Evolutionary conservation across 1,284 basidiomycete genomes (phyloP).

Genomic region (Gomphus bonarii): DNA sequence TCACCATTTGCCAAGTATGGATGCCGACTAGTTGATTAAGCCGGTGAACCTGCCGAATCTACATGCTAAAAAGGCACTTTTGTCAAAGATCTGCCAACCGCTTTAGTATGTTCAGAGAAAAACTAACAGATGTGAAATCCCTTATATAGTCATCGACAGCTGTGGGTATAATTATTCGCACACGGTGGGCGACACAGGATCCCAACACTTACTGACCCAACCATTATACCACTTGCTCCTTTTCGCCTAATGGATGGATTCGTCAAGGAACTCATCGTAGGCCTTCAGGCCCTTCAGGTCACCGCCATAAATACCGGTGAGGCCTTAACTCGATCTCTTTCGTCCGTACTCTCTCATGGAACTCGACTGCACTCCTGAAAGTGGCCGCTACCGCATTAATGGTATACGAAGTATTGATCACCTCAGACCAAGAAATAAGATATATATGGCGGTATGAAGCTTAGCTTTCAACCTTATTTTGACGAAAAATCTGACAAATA

Average conservation of each 20-base stretch:
- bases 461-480: background rate
- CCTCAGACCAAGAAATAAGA: background rate
- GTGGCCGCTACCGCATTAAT: background rate
- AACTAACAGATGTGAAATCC: too few species aligned
- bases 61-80: too few species aligned
- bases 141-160: too few species aligned
- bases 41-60: too few species aligned
- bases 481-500: background rate
- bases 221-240: too few species aligned
- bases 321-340: background rate
- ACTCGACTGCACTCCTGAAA: background rate
- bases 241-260: background rate
- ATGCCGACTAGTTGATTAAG: too few species aligned
- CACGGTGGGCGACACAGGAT: background rate
- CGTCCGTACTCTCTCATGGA: background rate
- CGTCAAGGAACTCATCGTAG: background rate
- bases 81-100: too few species aligned
- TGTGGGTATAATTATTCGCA: too few species aligned
- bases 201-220: too few species aligned
- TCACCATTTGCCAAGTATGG: too few species aligned
- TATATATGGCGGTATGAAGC: conserved; percentile 2
- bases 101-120: too few species aligned
- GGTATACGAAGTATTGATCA: conserved; percentile 5
- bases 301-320: background rate
- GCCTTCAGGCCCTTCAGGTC: background rate